These are phyloP conservation scores for Sugiyamaella sp. DNA, from an alignment of 1,139 yeast genomes.

Conservation along the genomic window DNA sequence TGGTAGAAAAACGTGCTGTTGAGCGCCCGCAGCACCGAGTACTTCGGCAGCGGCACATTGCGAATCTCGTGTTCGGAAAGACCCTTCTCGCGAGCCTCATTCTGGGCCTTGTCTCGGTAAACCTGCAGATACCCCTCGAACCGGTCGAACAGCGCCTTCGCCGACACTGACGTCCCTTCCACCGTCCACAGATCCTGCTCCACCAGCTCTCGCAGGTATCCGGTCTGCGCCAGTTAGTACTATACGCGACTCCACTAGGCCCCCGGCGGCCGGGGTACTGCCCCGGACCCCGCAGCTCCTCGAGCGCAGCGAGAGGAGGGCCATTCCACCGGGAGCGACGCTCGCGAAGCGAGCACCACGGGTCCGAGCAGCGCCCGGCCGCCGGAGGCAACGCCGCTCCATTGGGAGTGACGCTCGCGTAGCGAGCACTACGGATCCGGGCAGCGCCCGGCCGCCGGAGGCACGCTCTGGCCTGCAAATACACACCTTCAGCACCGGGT, in stretches of 20 bases:
- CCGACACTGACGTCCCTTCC: conserved; percentile 56
- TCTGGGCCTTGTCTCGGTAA: conserved; percentile 45
- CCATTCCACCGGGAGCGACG: too few relatives aligned
- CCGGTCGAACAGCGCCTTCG: conserved; percentile 44
- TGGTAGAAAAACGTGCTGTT: conserved; percentile 60
- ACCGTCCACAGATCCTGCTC: conserved; percentile 63
- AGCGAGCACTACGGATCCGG: too few relatives aligned
- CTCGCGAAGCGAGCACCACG: too few relatives aligned
- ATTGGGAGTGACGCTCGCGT: background rate
- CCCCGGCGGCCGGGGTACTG: background rate
- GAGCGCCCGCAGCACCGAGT: conserved; percentile 50
- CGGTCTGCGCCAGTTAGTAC: conserved; percentile 41
- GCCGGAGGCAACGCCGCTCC: conserved; percentile 1
- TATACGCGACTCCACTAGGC: background rate
- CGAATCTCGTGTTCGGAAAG: conserved; percentile 32
- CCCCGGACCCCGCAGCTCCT: conserved; percentile 2
- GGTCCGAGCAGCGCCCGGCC: background rate
- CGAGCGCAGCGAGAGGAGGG: background rate
- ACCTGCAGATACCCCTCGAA: conserved; percentile 47
- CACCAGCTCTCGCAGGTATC: conserved; percentile 67
- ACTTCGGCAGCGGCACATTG: conserved; percentile 44
- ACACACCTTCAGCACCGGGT: conserved; percentile 54
- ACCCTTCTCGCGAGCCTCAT: conserved; percentile 32
- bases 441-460: too few relatives aligned
- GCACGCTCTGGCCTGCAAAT: too few relatives aligned